phyloP scores from a whole-genome alignment of 139 green algal genomes.

The Chlorella vulgaris region DNA sequence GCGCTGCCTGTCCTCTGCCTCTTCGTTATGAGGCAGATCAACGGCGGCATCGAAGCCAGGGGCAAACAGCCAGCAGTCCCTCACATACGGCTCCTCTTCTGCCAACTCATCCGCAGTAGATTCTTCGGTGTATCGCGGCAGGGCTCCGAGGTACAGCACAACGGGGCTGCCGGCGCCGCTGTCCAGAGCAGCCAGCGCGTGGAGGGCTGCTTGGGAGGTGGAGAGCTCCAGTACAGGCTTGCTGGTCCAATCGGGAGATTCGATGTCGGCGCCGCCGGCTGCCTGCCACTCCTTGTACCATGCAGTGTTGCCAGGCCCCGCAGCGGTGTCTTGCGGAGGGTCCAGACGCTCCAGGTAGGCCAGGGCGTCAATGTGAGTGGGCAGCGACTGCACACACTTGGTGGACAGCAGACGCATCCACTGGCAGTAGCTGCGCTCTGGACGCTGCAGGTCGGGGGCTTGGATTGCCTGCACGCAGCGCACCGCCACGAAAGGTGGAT shows the following conservation, averaged over 20 bases:
- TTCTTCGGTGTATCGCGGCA: not conserved
- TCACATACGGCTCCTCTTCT: not conserved
- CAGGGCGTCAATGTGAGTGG: not conserved
- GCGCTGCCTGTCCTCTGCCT: not conserved
- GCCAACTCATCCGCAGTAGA: not conserved
- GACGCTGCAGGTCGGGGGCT: not conserved
- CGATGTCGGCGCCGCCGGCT: not conserved
- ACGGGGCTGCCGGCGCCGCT: not conserved
- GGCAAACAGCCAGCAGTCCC: not conserved
- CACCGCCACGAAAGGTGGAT: not conserved
- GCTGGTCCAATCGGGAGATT: not conserved
- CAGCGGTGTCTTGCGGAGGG: not conserved
- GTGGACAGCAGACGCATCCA: not conserved
- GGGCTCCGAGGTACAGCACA: not conserved
- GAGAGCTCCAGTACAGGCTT: not conserved
- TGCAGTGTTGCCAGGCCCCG: not conserved
- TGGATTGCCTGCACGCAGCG: not conserved
- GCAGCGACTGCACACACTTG: not conserved
- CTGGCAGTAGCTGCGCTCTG: not conserved
- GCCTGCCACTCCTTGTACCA: not conserved
- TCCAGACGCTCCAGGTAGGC: not conserved
- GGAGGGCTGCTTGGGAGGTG: not conserved
- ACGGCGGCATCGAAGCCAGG: not conserved
- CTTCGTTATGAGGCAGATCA: not conserved
- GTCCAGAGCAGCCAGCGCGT: not conserved